Conservation (phyloP, 208 protist genomes). For the Trypanosoma caninum region DNA sequence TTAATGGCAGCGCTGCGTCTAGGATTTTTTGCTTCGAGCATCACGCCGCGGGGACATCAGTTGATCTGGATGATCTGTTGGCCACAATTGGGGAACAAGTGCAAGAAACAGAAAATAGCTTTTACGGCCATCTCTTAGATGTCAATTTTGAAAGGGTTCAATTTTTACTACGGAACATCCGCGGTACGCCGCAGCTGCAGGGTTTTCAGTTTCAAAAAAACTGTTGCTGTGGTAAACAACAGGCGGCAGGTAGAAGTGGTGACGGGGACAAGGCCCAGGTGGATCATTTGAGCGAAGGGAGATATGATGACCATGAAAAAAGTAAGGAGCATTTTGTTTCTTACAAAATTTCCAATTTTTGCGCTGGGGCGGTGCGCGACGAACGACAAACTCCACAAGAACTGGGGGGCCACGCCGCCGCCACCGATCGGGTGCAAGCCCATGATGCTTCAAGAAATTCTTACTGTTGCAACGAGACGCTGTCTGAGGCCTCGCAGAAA, state of each 20-base stretch:
- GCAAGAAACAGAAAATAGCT: constrained; percentile 14
- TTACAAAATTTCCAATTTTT: background rate
- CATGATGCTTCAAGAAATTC: constrained; percentile 3
- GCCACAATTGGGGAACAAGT: constrained; percentile 17
- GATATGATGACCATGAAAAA: too few species aligned
- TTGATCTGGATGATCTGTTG: background rate
- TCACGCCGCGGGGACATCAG: background rate
- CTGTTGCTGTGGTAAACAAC: too few species aligned
- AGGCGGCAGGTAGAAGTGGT: too few species aligned
- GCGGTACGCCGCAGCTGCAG: background rate
- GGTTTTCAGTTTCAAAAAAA: background rate
- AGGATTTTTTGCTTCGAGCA: constrained; percentile 8
- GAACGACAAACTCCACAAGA: background rate
- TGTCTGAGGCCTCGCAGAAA: constrained; percentile 1
- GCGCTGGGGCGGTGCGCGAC: background rate
- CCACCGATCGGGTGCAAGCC: background rate
- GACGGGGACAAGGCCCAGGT: too few species aligned
- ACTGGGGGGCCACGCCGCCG: background rate
- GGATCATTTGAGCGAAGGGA: too few species aligned
- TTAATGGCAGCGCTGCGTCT: constrained; percentile 14
- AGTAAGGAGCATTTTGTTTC: too few species aligned
- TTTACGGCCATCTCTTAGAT: constrained; percentile 3
- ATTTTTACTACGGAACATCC: constrained; percentile 4
- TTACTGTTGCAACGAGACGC: constrained; percentile 9
- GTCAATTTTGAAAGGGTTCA: constrained; percentile 9